Evolutionary conservation across 2,329 filamentous ascomycete genomes (phyloP), one percentile per base, ranked within the genome.

Genomic region (Colletotrichum ledebouriae): DNA sequence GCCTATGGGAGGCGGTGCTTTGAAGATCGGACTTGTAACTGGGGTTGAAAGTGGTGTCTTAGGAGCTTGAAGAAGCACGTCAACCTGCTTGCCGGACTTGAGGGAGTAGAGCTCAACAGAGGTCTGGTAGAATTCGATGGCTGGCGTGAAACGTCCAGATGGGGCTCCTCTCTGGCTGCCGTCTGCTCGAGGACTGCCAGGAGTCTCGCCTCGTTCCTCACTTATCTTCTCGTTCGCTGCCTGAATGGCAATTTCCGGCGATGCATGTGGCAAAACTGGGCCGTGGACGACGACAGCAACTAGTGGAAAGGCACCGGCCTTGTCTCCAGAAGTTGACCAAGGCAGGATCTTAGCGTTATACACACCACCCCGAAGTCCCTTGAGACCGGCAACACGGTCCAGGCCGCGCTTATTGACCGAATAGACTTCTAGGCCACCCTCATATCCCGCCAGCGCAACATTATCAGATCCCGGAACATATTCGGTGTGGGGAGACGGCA

Each of bases 71-170:
- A 97, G 90, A 9, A 98, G 82, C 0, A 92, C 91, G 29, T 90
- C 87, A 62, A 98, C 80, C 63, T 88, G 87, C 70, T 87, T 85
- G 73, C 90, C 90, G n/a, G 90, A 92, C 73, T 87, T 89, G 68
- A 98, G 82, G 1, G 94, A 98, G 78, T 95, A 97, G 0, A 98
- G 83, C 73, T 98, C 94, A 6, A 97, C 93, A 0, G 91, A 91
- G 0, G 94, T 98, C 78, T 97, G 94, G 75, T 95, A 97, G 53
- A 86, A 85, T 57, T 88, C 86, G 67, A 90, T 83, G 5, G 77
- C 73, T 44, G 80, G 72, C 44, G 75, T 69, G 61, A 75, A 72
- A 61, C 78, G 80, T 39, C 73, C 80, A 60, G 77, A 73, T 63
- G 73, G 73, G 52, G 73, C 75, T 50, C 78, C 80, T 71, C 80